Base-by-base conservation (phyloP, 768 basidiomycete genomes). In the Leccinum olivaceopallidum region DNA sequence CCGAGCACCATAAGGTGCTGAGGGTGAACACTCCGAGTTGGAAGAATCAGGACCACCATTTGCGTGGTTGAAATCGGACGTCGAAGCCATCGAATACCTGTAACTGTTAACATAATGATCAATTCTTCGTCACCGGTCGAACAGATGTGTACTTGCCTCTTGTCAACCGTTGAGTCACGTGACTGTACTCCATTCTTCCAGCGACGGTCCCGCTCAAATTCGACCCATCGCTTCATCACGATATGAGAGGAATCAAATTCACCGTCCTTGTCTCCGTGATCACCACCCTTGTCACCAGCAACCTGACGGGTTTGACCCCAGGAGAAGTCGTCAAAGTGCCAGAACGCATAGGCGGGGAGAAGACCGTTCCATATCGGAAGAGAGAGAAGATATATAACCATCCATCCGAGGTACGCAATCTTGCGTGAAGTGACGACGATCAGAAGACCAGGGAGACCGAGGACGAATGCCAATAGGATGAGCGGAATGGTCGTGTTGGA, bases 251-350 rank as follows among this genome's bases (percentile, higher is more conserved):
- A 96, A 77, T 99, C 96, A 69, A 99, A 99, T 72, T 92, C 92
- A 72, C 97, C 97, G 63, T 96, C 94, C 79, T 98, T 99, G 72
- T 94, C 95, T 12, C 90, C 92, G 67, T 94, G 91, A 59, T 82
- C 82, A 39, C 77, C 82, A 48, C 81, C 85, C 67, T 83, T 85
- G 68, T 89, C 90, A 9, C 94, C 94, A 32, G 84, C 81, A 62
- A 89, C 77, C 76, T 85, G 88, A 62, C 97, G 83, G 37, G 97
- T 98, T 77, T 95, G 89, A 77, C 97, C 97, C 94, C 94, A 95
- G 24, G 91, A 93, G 78, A 93, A 98, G 81, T 98, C 97, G 71
- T 98, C 97, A 75, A 99, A 96, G 76, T 98, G 95, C 92, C 95
- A 95, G 78, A 91, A 98, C n/a, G 95, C 85, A 75, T 99, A 99